phyloP scores from a whole-genome alignment of 352 stramenopile species.

The Phytophthora lateralis region DNA sequence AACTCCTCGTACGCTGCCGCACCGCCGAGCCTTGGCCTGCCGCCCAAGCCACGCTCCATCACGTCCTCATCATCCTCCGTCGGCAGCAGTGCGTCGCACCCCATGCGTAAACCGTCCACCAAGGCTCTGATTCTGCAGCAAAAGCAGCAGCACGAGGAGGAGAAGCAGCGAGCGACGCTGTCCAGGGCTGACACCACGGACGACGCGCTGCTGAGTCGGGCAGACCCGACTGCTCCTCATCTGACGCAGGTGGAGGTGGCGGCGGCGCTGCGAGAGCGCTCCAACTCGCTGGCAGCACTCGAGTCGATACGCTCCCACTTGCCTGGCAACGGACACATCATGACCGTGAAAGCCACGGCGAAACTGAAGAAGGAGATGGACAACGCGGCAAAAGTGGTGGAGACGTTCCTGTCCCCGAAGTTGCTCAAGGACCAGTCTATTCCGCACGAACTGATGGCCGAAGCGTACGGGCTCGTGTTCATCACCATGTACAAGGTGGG shows the following conservation, averaged over 20 bases:
- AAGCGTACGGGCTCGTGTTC: constrained; percentile 80
- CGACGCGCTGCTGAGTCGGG: constrained; percentile 36
- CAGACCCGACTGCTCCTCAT: constrained; percentile 1
- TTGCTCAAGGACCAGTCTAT: constrained; percentile 87
- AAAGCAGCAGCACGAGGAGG: constrained; percentile 29
- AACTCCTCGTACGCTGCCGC: constrained; percentile 19
- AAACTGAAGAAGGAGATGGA: constrained; percentile 75
- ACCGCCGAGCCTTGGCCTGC: constrained; percentile 3
- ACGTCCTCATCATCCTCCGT: constrained; percentile 21
- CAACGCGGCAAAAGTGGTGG: constrained; percentile 66
- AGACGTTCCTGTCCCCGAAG: constrained; percentile 75
- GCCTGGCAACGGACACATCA: constrained; percentile 43
- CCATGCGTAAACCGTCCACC: constrained; percentile 42
- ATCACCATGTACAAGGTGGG: constrained; percentile 85
- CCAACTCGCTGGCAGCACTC: constrained; percentile 57
- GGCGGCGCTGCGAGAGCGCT: constrained; percentile 57
- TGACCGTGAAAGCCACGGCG: constrained; percentile 56
- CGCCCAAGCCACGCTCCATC: constrained; percentile 15
- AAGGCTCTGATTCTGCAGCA: constrained; percentile 61
- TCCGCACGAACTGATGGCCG: constrained; percentile 68
- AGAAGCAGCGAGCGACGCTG: constrained; percentile 34
- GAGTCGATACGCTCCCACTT: constrained; percentile 36
- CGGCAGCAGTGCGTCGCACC: constrained; percentile 16
- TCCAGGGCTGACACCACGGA: constrained; percentile 50
- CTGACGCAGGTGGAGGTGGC: constrained; percentile 28